Conservation (phyloP, 345 rosid species). For the Populus euphratica region DNA sequence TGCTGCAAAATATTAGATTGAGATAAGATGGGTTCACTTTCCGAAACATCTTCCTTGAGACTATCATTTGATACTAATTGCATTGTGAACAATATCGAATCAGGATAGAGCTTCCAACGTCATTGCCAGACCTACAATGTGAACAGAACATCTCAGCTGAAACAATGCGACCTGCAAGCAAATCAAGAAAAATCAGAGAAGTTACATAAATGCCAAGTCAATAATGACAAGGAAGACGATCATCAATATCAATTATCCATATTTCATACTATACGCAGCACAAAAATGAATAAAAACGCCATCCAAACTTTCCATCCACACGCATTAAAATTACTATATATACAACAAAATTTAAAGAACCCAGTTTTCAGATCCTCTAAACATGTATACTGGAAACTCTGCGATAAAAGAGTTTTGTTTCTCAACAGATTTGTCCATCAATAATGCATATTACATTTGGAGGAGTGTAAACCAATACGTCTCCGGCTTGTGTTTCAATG, state of each 20-base stretch:
- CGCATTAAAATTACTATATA: background rate
- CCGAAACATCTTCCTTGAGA: conserved; percentile 48
- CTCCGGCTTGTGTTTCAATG: background rate
- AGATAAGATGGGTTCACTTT: conserved; percentile 60
- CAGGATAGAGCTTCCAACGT: conserved; percentile 16
- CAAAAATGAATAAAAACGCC: background rate
- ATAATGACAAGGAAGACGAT: background rate
- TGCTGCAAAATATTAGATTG: conserved; percentile 34
- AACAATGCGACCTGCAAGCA: conserved; percentile 19
- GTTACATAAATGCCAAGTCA: background rate
- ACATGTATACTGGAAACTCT: background rate
- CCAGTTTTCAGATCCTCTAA: background rate
- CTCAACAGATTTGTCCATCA: too few relatives aligned
- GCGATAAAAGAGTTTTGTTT: too few relatives aligned
- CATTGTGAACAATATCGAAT: conserved; percentile 49
- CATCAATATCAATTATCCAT: background rate
- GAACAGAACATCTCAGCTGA: conserved; percentile 24
- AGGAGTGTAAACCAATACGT: background rate
- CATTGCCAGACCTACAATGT: conserved; percentile 17
- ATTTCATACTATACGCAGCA: background rate
- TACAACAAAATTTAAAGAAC: background rate
- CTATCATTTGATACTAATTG: conserved; percentile 75
- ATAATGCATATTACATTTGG: too few relatives aligned
- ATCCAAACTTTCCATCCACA: background rate
- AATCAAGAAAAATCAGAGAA: background rate